phyloP scores from a whole-genome alignment of 1,284 basidiomycete species.

The Anthracocystis setariae region DNA sequence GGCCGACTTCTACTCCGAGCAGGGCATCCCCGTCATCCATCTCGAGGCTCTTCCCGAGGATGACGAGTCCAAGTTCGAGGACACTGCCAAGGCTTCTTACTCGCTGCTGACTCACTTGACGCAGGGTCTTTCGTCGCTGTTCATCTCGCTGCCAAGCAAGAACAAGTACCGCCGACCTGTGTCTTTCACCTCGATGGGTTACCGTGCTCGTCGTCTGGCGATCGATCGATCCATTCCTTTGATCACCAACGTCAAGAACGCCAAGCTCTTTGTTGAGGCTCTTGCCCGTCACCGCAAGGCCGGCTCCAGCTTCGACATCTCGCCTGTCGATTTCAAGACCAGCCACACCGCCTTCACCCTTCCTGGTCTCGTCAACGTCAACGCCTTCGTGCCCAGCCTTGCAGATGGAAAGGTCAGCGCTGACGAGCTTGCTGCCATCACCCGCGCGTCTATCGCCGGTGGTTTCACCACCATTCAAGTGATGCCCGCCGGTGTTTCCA shows the following conservation, averaged over 20 bases:
- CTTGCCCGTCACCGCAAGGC: constrained; percentile 77
- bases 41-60: constrained; percentile 67
- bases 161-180: constrained; percentile 97
- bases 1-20: constrained; percentile 71
- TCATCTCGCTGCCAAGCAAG: constrained; percentile 98
- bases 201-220: constrained; percentile 97
- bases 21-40: constrained; percentile 65
- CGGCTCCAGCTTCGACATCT: constrained; percentile 82
- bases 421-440: constrained; percentile 73
- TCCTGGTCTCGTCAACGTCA: constrained; percentile 90
- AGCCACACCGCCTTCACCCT: constrained; percentile 86
- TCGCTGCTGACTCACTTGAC: constrained; percentile 66
- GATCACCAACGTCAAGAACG: constrained; percentile 98
- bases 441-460: constrained; percentile 56
- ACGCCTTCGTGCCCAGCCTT: constrained; percentile 85
- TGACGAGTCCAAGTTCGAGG: constrained; percentile 61
- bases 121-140: constrained; percentile 73
- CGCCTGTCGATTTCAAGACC: constrained; percentile 91
- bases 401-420: constrained; percentile 71
- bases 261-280: constrained; percentile 95
- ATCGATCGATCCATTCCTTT: constrained; percentile 97
- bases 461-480: constrained; percentile 64
- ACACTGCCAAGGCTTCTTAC: constrained; percentile 63
- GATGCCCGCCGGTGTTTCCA: constrained; percentile 45
- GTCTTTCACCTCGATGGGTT: constrained; percentile 96